phyloP scores from a whole-genome alignment of 371 early-diverging fungal species.

The Rhizopus microsporus region DNA sequence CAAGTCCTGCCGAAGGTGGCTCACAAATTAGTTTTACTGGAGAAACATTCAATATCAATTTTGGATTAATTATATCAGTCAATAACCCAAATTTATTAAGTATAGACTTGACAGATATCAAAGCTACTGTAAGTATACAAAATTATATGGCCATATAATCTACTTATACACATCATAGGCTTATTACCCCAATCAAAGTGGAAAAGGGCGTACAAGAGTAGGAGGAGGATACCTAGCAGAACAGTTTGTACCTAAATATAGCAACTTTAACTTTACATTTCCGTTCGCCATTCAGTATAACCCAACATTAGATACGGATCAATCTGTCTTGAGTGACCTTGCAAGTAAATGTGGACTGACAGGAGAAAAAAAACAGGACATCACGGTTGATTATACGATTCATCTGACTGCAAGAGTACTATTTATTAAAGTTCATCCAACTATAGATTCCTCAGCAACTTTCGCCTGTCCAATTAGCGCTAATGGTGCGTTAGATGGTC shows the following conservation, averaged over 20 bases:
- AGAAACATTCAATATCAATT: conserved; percentile 32
- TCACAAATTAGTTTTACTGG: conserved; percentile 32
- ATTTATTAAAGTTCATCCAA: conserved; percentile 40
- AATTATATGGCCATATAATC: conserved; percentile 7
- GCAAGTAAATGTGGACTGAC: conserved; percentile 47
- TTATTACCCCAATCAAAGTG: conserved; percentile 37
- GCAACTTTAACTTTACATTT: conserved; percentile 44
- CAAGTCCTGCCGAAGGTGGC: conserved; percentile 19
- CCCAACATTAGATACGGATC: conserved; percentile 31
- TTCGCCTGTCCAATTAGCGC: conserved; percentile 48
- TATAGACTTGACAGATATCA: conserved; percentile 35
- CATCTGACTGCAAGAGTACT: conserved; percentile 35
- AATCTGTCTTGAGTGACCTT: conserved; percentile 47
- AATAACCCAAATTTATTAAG: conserved; percentile 42
- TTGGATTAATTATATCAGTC: conserved; percentile 41
- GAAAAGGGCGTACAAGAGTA: conserved; percentile 29
- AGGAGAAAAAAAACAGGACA: conserved; percentile 28
- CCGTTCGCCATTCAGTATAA: conserved; percentile 51
- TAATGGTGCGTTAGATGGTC: conserved; percentile 20
- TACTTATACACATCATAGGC: conserved; percentile 34
- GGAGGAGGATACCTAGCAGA: conserved; percentile 48
- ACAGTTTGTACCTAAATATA: conserved; percentile 40
- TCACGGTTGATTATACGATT: conserved; percentile 41
- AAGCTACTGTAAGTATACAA: conserved; percentile 34
- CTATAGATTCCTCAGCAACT: conserved; percentile 31